Evolutionary conservation across 768 basidiomycete genomes (phyloP), one percentile per base, ranked within the genome.

Genomic region (Phylloporus scabripes): DNA sequence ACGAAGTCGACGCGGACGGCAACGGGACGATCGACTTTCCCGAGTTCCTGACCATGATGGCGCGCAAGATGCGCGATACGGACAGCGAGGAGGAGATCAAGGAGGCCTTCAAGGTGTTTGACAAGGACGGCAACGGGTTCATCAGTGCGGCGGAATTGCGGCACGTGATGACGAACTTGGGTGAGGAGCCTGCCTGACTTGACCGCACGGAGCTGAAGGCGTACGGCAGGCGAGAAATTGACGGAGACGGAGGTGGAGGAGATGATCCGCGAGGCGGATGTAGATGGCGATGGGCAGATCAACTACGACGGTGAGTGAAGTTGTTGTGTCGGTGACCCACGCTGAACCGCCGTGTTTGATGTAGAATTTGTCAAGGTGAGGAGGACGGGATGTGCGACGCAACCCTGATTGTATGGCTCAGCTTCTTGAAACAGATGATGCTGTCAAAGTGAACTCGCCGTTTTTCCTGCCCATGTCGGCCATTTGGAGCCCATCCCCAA

Each of bases 71-170:
- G 87, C 83, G 84, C 64, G 89, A 94, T 66, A 88, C 87, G 20
- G 92, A 94, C 65, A 80, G 80, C 58, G 92, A 96, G 70, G 92
- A 93, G 68, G 94, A 96, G 73, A 88, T 98, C 70, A 83, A 82
- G 67, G 90, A 94, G 75, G 95, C 95, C 21, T 98, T 98, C 81
- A 88, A 87, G 70, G 91, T 92, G 47, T 96, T 96, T 61, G 94
- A 97, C 71, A 93, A 91, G 80, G 91, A 97, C 62, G 88, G 88
- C 11, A 93, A 92, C 60, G 94, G 93, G 15, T 87, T 76, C 62
- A 96, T 97, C 70, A 85, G 78, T 31, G 81, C 87, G 5, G 82
- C 83, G 2, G 94, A 97, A 74, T 70, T 96, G 67, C 78, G 85
- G 64, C 84, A 87, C 60, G 91, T 96, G 59, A 95, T 97, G 94